Evolutionary conservation across 805 yeast species (phyloP).

Genomic region (Zygosaccharomyces bailii): DNA sequence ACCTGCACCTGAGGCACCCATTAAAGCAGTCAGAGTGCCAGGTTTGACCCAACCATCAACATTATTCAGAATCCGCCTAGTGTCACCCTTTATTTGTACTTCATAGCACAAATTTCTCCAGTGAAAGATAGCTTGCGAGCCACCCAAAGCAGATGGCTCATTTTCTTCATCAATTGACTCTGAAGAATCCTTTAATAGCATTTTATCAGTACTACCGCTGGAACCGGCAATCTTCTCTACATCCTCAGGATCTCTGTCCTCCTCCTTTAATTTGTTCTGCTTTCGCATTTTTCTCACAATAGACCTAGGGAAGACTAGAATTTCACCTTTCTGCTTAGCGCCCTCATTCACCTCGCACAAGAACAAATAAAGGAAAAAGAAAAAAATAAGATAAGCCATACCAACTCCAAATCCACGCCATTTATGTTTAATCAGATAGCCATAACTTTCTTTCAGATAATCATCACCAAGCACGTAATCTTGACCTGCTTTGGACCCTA

Average conservation of each 20-base stretch:
- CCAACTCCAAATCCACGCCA: slow-evolving; percentile 68
- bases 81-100: slow-evolving; percentile 57
- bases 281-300: slow-evolving; percentile 47
- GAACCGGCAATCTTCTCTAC: slow-evolving; percentile 24
- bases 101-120: slow-evolving; percentile 76
- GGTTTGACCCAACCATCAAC: slow-evolving; percentile 85
- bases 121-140: slow-evolving; percentile 55
- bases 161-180: slow-evolving; percentile 13
- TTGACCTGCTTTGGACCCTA: slow-evolving; percentile 54
- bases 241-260: slow-evolving; percentile 27
- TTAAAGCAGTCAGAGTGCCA: slow-evolving; percentile 72
- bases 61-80: slow-evolving; percentile 55
- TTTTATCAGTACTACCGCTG: slow-evolving; percentile 21
- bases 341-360: slow-evolving; percentile 58
- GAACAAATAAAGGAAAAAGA: slow-evolving; percentile 50
- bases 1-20: slow-evolving; percentile 83
- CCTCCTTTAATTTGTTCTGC: slow-evolving; percentile 29
- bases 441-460: slow-evolving; percentile 44
- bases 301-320: slow-evolving; percentile 53
- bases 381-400: slow-evolving; percentile 52
- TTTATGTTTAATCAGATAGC: slow-evolving; percentile 44
- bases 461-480: slow-evolving; percentile 48
- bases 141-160: slow-evolving; percentile 32
- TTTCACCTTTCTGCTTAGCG: slow-evolving; percentile 68
- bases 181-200: slow-evolving; percentile 25